phyloP scores from a whole-genome alignment of 495 filamentous ascomycete species.

The Trichoderma orchidacearum region DNA sequence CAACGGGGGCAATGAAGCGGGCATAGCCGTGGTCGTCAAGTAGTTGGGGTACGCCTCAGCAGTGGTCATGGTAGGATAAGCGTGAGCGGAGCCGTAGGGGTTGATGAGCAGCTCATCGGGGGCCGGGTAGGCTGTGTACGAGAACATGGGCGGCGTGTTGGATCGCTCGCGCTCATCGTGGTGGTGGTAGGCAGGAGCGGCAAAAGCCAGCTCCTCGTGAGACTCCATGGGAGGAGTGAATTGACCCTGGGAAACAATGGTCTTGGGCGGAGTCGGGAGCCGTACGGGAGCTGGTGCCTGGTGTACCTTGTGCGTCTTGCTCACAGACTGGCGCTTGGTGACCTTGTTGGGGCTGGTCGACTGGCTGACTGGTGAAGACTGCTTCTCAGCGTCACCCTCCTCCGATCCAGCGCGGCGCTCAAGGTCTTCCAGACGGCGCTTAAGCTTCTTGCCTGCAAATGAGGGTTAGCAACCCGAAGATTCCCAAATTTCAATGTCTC shows the following conservation, averaged over 20 bases:
- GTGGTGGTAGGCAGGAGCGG: conserved; percentile 10
- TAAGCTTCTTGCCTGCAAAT: conserved; percentile 85
- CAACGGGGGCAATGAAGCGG: conserved; percentile 49
- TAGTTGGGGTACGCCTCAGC: conserved; percentile 50
- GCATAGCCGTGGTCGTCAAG: conserved; percentile 43
- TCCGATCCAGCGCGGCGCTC: conserved; percentile 81
- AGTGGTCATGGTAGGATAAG: conserved; percentile 55
- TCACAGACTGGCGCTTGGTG: conserved; percentile 25
- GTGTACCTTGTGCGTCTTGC: conserved; percentile 29
- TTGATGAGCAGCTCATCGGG: conserved; percentile 53
- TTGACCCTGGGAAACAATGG: conserved; percentile 30
- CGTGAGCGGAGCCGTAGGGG: conserved; percentile 44
- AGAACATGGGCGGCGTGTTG: conserved; percentile 59
- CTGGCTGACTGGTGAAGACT: conserved; percentile 9
- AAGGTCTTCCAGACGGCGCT: conserved; percentile 91
- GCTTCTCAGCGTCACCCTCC: conserved; percentile 45
- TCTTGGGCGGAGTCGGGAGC: conserved; percentile 18
- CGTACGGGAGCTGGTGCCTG: conserved; percentile 27
- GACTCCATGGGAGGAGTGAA: conserved; percentile 47
- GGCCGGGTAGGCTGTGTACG: conserved; percentile 49
- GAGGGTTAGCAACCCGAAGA: not conserved
- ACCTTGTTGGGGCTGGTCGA: conserved; percentile 25
- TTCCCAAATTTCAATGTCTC: not conserved
- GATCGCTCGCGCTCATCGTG: conserved; percentile 45
- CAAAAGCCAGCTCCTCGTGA: conserved; percentile 33